Evolutionary conservation across 768 basidiomycete genomes (phyloP).

Genomic region (Tephrocybe sp.): DNA sequence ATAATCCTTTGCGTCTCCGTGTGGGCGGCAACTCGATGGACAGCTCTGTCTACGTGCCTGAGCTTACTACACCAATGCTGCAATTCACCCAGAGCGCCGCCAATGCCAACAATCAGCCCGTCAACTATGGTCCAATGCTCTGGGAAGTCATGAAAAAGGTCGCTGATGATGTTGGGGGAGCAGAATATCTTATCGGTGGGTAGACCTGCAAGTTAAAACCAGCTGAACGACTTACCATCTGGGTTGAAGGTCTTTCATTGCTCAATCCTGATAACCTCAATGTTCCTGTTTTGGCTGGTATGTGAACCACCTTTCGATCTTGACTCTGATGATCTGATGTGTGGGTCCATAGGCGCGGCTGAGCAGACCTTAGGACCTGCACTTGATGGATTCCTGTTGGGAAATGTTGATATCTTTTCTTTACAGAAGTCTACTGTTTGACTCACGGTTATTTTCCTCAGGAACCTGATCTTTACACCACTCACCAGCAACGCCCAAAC

Average conservation of each 20-base stretch:
- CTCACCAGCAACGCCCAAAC: constrained; percentile 38
- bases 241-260: constrained; percentile 39
- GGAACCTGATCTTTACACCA: constrained; percentile 63
- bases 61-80: constrained; percentile 42
- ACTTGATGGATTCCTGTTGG: constrained; percentile 47
- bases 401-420: constrained; percentile 38
- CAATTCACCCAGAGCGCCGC: constrained; percentile 31
- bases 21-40: constrained; percentile 52
- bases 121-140: constrained; percentile 44
- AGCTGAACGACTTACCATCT: too few species aligned
- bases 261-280: constrained; percentile 37
- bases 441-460: constrained; percentile 19
- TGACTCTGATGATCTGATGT: background rate
- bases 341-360: constrained; percentile 28
- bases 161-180: constrained; percentile 26
- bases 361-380: constrained; percentile 34
- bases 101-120: constrained; percentile 46
- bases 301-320: background rate
- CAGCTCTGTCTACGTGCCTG: constrained; percentile 41
- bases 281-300: constrained; percentile 28
- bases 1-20: constrained; percentile 43
- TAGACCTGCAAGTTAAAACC: background rate
- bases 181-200: constrained; percentile 32
- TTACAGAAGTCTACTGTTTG: background rate
- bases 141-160: constrained; percentile 47